These are phyloP conservation scores for Gossypium longicalyx DNA, from an alignment of 345 rosid genomes.

Conservation along the genomic window DNA sequence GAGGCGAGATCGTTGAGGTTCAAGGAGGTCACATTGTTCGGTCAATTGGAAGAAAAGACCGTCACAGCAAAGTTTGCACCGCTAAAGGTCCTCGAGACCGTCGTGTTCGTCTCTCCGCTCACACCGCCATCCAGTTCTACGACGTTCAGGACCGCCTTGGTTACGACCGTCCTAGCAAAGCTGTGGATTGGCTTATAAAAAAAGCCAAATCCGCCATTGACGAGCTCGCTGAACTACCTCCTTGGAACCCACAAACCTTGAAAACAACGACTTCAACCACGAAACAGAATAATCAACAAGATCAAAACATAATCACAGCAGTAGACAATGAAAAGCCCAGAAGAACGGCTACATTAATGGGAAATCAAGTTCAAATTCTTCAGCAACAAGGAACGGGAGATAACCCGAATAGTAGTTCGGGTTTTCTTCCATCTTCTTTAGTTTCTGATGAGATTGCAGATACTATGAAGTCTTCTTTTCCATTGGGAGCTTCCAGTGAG, in stretches of 20 bases:
- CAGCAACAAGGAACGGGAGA: constrained; percentile 24
- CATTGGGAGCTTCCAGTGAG: constrained; percentile 51
- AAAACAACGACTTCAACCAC: constrained; percentile 20
- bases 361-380: constrained; percentile 14
- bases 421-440: constrained; percentile 58
- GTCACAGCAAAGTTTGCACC: constrained; percentile 93
- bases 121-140: constrained; percentile 91
- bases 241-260: constrained; percentile 49
- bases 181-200: constrained; percentile 87
- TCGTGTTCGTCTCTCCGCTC: constrained; percentile 88
- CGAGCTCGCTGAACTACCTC: constrained; percentile 77
- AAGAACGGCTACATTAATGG: not conserved
- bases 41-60: constrained; percentile 77
- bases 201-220: constrained; percentile 85
- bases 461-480: constrained; percentile 66
- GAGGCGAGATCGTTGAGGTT: constrained; percentile 79
- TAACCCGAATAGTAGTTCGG: constrained; percentile 25
- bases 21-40: constrained; percentile 96
- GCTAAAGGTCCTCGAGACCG: constrained; percentile 94
- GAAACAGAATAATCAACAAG: constrained; percentile 15
- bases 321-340: constrained; percentile 10
- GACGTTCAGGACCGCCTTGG: constrained; percentile 96
- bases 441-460: constrained; percentile 80
- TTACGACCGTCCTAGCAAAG: constrained; percentile 88
- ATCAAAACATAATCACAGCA: constrained; percentile 12